Conservation (phyloP, 2,329 filamentous ascomycete species). For the Rhytidhysteron rufulum region DNA sequence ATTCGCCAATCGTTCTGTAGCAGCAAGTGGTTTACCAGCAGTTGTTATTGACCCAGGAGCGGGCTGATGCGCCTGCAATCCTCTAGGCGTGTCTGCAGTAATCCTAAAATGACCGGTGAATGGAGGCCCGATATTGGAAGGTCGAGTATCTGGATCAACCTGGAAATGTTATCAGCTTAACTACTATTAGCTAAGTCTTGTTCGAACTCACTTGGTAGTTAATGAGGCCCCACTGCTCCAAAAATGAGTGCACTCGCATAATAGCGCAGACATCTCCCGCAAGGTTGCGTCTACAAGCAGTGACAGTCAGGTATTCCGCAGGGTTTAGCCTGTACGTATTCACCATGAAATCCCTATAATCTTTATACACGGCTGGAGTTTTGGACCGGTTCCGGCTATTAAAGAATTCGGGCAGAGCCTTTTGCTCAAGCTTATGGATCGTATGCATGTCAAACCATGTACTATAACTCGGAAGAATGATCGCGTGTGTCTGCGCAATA, state of each 20-base stretch:
- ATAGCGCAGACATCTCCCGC: conserved; percentile 98
- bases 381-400: conserved; percentile 98
- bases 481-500: conserved; percentile 88
- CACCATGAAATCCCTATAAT: conserved; percentile 99
- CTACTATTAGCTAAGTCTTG: background rate
- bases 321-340: conserved; percentile 98
- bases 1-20: conserved; percentile 69
- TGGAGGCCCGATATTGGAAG: conserved; percentile 90
- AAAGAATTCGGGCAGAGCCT: conserved; percentile 96
- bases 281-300: conserved; percentile 88
- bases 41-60: conserved; percentile 66
- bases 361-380: conserved; percentile 94
- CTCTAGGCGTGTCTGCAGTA: conserved; percentile 90
- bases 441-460: conserved; percentile 99
- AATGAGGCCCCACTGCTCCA: conserved; percentile 98
- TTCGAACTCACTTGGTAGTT: conserved; percentile 79
- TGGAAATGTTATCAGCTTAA: conserved; percentile 41
- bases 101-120: conserved; percentile 98
- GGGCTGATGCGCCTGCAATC: conserved; percentile 92
- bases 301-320: conserved; percentile 93
- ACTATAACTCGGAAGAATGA: conserved; percentile 95
- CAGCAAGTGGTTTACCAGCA: conserved; percentile 56
- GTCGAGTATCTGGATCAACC: conserved; percentile 94
- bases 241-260: conserved; percentile 96
- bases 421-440: conserved; percentile 87